These are phyloP conservation scores for Polygonum aviculare DNA, from an alignment of 148 eudicot genomes.

Conservation along the genomic window DNA sequence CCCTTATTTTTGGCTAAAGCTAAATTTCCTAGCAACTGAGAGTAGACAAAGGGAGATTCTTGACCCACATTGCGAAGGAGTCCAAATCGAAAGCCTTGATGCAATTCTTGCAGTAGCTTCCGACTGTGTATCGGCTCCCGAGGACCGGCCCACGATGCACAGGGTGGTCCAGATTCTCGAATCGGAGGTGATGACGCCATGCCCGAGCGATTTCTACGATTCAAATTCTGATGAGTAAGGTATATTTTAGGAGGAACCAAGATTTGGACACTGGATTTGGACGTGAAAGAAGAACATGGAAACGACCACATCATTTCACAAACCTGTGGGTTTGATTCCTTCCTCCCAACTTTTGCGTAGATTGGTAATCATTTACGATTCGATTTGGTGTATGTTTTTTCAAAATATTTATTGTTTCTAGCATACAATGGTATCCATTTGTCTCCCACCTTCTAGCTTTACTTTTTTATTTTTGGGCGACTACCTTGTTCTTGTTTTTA, in stretches of 20 bases:
- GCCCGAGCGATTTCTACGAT: conserved; percentile 95
- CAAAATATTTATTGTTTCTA: conserved; percentile 1
- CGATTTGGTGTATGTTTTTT: neutral
- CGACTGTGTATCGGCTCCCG: conserved; percentile 84
- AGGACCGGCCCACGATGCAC: conserved; percentile 97
- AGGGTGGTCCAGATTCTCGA: conserved; percentile 85
- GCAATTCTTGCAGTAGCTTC: conserved; percentile 66
- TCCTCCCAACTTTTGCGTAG: neutral
- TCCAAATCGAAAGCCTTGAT: conserved; percentile 78
- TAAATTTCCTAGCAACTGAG: conserved; percentile 74
- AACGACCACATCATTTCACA: neutral
- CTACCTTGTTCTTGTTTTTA: neutral
- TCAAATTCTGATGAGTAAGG: conserved; percentile 54
- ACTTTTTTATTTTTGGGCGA: neutral
- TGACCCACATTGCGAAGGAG: conserved; percentile 74
- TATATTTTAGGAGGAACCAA: conserved; percentile 13
- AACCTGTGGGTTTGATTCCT: neutral
- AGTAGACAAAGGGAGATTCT: conserved; percentile 69
- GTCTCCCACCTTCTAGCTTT: conserved; percentile 16
- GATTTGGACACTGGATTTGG: neutral
- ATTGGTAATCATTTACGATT: conserved; percentile 5
- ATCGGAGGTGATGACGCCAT: conserved; percentile 97
- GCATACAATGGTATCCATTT: conserved; percentile 14
- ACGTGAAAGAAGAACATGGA: neutral
- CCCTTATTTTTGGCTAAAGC: conserved; percentile 31